These are phyloP conservation scores for Fagus crenata DNA, from an alignment of 306 rosid genomes.

Conservation along the genomic window DNA sequence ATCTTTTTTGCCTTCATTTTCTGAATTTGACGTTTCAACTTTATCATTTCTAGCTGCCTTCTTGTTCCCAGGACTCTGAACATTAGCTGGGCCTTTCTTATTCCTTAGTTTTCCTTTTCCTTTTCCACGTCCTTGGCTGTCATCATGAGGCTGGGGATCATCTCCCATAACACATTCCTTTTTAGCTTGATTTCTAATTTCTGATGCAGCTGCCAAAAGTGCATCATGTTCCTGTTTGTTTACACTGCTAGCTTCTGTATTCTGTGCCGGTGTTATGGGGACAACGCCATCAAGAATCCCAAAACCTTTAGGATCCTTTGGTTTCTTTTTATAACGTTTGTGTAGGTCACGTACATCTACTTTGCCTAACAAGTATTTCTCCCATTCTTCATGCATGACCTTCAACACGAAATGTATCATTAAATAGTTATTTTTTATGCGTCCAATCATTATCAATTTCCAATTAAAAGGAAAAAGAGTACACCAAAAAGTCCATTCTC, in stretches of 20 bases:
- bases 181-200: slow-evolving; percentile 53
- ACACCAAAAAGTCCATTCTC: slow-evolving; percentile 7
- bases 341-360: slow-evolving; percentile 72
- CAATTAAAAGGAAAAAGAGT: slow-evolving; percentile 1
- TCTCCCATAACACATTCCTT: slow-evolving; percentile 45
- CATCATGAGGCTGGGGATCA: slow-evolving; percentile 39
- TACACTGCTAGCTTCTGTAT: slow-evolving; percentile 59
- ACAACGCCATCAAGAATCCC: slow-evolving; percentile 94
- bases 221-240: slow-evolving; percentile 87
- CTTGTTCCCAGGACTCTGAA: slow-evolving; percentile 40
- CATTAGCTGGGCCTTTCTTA: slow-evolving; percentile 40
- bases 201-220: slow-evolving; percentile 79
- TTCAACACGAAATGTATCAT: slow-evolving; percentile 35
- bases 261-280: slow-evolving; percentile 59
- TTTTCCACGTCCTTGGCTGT: slow-evolving; percentile 42
- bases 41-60: slow-evolving; percentile 40
- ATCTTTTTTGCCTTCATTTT: slow-evolving; percentile 39
- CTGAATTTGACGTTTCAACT: slow-evolving; percentile 40
- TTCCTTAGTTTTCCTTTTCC: slow-evolving; percentile 59
- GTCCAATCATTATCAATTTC: slow-evolving; percentile 15
- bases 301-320: slow-evolving; percentile 87
- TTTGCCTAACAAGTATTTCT: slow-evolving; percentile 86
- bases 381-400: slow-evolving; percentile 89
- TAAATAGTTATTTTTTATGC: slow-evolving; percentile 20
- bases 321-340: slow-evolving; percentile 69